Percentiles rank a stretch among this genome's conserved stretches.
phyloP scores from a whole-genome alignment of 495 filamentous ascomycete genomes.

The Astrothelium macrocarpum region DNA sequence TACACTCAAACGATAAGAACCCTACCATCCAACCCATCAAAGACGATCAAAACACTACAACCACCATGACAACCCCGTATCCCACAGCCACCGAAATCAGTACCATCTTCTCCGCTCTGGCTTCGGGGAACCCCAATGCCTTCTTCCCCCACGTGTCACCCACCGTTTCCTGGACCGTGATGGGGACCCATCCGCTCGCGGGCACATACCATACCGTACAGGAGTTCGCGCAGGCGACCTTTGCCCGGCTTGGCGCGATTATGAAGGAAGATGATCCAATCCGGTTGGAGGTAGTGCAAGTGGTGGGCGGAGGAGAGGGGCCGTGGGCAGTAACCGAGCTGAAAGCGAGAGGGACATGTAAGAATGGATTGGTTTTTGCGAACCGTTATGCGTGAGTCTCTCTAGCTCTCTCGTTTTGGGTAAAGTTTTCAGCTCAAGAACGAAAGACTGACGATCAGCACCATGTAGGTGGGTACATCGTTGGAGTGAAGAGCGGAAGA shows the following conservation, averaged over 20 bases:
- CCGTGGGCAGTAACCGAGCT: constrained; percentile 8
- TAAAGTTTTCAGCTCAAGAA: too few relatives aligned
- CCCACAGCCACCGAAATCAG: constrained; percentile 1
- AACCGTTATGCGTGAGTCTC: constrained; percentile 7
- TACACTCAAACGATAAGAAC: neutral
- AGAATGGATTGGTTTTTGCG: constrained; percentile 3
- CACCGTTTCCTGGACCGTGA: neutral
- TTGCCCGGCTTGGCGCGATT: neutral
- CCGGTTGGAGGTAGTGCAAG: neutral
- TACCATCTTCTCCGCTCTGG: neutral
- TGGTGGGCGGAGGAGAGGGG: constrained; percentile 1
- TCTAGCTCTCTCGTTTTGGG: neutral
- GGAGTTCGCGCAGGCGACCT: neutral
- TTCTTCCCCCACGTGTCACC: neutral
- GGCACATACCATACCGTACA: neutral
- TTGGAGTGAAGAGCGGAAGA: constrained; percentile 8
- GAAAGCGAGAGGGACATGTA: constrained; percentile 7
- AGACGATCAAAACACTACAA: neutral
- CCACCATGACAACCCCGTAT: neutral
- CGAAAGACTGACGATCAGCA: neutral
- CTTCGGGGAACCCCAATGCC: neutral
- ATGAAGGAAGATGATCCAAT: constrained; percentile 9
- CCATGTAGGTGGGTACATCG: constrained; percentile 5
- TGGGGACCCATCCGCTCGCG: constrained; percentile 8
- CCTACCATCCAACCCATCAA: neutral